Percentiles rank a stretch among this genome's conserved stretches.
Evolutionary conservation across 1,284 basidiomycete genomes (phyloP).

Genomic region (Fomitopsis schrenkii): DNA sequence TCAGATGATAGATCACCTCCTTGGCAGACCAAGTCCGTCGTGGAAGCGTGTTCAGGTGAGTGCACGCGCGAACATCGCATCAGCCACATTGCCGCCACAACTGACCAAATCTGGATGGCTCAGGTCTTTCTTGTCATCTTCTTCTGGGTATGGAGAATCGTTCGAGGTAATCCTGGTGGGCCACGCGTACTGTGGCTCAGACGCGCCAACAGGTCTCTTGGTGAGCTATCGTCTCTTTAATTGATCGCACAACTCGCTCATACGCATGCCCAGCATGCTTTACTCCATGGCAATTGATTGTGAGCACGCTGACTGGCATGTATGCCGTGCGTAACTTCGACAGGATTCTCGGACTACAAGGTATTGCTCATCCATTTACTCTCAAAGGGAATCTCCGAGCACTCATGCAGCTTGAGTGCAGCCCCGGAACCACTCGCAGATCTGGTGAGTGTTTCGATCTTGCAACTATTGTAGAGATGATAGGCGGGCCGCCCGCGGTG

Average conservation of each 20-base stretch:
- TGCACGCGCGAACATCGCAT: background rate
- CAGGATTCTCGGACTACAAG: constrained; percentile 78
- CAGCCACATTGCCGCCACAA: constrained; percentile 2
- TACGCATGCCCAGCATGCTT: constrained; percentile 58
- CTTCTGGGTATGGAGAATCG: constrained; percentile 86
- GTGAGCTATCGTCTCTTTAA: constrained; percentile 36
- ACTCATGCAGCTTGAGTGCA: constrained; percentile 24
- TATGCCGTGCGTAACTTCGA: constrained; percentile 88
- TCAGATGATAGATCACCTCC: constrained; percentile 35
- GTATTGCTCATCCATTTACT: constrained; percentile 50
- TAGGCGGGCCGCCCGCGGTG: too few species aligned
- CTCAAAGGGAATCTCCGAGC: background rate
- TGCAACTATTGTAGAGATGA: too few species aligned
- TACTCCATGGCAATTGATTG: constrained; percentile 93
- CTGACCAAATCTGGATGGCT: background rate
- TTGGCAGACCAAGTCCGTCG: constrained; percentile 33
- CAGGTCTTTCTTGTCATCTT: constrained; percentile 84
- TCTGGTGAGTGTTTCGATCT: constrained; percentile 50
- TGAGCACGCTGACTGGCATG: constrained; percentile 79
- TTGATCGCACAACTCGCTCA: background rate
- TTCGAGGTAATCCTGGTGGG: constrained; percentile 63
- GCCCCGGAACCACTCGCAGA: constrained; percentile 92
- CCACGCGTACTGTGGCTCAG: constrained; percentile 65
- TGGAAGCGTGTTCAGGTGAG: constrained; percentile 35
- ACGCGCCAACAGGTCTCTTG: constrained; percentile 51